A percentile compares a stretch with the other conserved stretches of the same genome.
Conservation (phyloP, 1,284 basidiomycete genomes). For the Wallemia hederae region DNA sequence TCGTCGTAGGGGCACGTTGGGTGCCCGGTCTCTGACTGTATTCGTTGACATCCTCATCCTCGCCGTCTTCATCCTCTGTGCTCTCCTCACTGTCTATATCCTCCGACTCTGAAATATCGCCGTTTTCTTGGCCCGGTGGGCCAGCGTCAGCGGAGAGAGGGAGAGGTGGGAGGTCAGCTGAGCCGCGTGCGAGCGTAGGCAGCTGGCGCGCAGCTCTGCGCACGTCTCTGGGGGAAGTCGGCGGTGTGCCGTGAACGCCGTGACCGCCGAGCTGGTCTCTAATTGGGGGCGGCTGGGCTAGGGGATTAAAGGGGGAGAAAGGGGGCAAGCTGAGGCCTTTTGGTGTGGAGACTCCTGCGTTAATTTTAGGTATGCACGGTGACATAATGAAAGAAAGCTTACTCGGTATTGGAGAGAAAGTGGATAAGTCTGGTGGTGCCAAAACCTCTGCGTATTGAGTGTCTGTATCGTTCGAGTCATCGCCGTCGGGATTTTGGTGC, state of each 20-base stretch:
- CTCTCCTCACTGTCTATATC: not conserved
- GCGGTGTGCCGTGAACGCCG: not conserved
- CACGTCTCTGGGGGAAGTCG: not conserved
- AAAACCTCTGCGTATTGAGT: no score
- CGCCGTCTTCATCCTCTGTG: not conserved
- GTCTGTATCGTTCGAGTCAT: not conserved
- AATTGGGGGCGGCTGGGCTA: not conserved
- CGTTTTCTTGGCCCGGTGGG: not conserved
- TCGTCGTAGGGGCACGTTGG: not conserved
- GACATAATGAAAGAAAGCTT: not conserved
- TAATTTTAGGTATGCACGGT: not conserved
- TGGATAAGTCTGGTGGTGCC: not conserved
- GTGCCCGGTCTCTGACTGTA: not conserved
- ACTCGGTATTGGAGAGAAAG: not conserved
- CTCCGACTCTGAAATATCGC: not conserved
- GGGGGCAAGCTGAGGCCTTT: not conserved
- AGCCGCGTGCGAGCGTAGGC: not conserved
- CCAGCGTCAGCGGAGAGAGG: not conserved
- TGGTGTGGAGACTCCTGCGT: not conserved
- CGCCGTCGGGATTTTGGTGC: not conserved
- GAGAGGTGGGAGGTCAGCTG: not conserved
- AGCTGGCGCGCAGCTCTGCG: not conserved
- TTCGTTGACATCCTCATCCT: not conserved
- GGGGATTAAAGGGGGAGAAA: not conserved
- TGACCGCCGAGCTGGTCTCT: not conserved